phyloP scores from a whole-genome alignment of 805 yeast genomes.

The Schwanniomyces vanrijiae region DNA sequence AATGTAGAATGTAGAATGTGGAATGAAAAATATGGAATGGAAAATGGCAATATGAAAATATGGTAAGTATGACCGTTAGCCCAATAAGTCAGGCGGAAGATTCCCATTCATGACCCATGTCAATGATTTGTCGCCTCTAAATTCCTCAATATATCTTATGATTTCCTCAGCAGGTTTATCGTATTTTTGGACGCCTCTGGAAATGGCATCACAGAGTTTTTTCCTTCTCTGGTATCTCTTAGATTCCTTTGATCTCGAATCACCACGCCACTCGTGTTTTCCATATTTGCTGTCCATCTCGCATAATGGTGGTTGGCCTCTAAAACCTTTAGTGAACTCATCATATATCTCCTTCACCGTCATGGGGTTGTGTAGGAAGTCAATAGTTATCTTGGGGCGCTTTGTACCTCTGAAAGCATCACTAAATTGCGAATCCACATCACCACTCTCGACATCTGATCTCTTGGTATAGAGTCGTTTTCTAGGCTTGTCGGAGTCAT shows the following conservation, averaged over 20 bases:
- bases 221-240: slow-evolving; percentile 45
- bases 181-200: slow-evolving; percentile 40
- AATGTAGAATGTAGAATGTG: too few relatives aligned
- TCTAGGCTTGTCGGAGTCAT: slow-evolving; percentile 8
- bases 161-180: slow-evolving; percentile 41
- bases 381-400: slow-evolving; percentile 37
- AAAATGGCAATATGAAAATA: not conserved
- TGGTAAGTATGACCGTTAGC: not conserved
- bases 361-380: slow-evolving; percentile 45
- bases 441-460: slow-evolving; percentile 4
- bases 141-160: slow-evolving; percentile 40
- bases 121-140: slow-evolving; percentile 41
- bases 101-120: slow-evolving; percentile 51
- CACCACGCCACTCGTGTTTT: slow-evolving; percentile 47
- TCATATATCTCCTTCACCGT: slow-evolving; percentile 45
- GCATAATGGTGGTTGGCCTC: slow-evolving; percentile 43
- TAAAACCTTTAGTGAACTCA: slow-evolving; percentile 44
- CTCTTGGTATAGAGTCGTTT: slow-evolving; percentile 10
- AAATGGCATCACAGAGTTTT: slow-evolving; percentile 44
- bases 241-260: slow-evolving; percentile 43
- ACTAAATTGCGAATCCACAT: slow-evolving; percentile 4
- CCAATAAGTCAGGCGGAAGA: slow-evolving; percentile 33
- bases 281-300: slow-evolving; percentile 45
- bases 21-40: not conserved
- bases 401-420: slow-evolving; percentile 15